Conservation (phyloP, 148 eudicot species). For the Rhododendron vialii region DNA sequence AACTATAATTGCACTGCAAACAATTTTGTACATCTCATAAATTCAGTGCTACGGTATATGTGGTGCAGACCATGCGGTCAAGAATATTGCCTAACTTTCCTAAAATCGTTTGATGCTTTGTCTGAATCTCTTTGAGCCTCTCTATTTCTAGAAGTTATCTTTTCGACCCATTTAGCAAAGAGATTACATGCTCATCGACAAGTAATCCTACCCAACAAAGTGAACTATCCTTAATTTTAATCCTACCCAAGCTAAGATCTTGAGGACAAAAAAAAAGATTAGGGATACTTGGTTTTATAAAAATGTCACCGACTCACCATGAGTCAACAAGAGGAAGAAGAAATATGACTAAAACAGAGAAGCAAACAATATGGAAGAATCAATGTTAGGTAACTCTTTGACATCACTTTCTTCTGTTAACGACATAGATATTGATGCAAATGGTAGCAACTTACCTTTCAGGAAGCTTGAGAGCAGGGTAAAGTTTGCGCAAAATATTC, state of each 20-base stretch:
- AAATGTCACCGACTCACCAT: neutral
- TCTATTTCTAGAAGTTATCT: neutral
- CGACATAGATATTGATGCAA: neutral
- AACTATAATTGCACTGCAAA: neutral
- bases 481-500: constrained; percentile 29
- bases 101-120: neutral
- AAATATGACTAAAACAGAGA: neutral
- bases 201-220: neutral
- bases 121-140: neutral
- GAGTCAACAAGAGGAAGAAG: neutral
- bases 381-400: neutral
- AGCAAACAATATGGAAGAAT: neutral
- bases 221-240: neutral
- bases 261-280: neutral
- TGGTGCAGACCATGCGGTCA: neutral
- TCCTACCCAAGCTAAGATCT: neutral
- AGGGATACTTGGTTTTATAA: neutral
- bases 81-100: neutral
- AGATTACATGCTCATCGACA: neutral
- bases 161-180: neutral
- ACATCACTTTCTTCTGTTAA: neutral
- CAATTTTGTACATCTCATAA: no score
- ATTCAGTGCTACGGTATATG: no score
- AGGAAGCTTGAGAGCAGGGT: constrained; percentile 34
- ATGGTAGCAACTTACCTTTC: constrained; percentile 24